Evolutionary conservation across 768 basidiomycete species (phyloP).

Genomic region (Floccularia luteovirens): DNA sequence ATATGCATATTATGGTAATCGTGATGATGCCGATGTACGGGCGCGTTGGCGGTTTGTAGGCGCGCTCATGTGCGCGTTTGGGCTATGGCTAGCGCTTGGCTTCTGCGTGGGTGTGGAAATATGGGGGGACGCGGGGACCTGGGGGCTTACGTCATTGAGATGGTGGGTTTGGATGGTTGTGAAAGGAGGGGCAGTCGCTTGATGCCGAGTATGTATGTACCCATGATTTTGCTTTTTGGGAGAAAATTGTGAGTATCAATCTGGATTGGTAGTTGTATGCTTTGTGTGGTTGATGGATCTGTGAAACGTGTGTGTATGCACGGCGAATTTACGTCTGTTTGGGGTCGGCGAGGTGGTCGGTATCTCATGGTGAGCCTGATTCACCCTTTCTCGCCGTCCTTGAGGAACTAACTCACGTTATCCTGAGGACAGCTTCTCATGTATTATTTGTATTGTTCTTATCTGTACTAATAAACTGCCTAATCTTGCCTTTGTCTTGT

Average conservation of each 20-base stretch:
- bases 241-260: too few species aligned
- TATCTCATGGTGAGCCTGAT: too few species aligned
- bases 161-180: conserved; percentile 1
- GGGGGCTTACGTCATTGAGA: not conserved
- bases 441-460: too few species aligned
- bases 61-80: conserved; percentile 20
- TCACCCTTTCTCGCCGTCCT: too few species aligned
- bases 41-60: conserved; percentile 29
- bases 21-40: conserved; percentile 23
- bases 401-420: too few species aligned
- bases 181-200: conserved; percentile 1
- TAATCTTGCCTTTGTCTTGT: too few species aligned
- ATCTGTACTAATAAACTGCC: too few species aligned
- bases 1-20: conserved; percentile 29
- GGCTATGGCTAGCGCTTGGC: conserved; percentile 17
- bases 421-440: too few species aligned
- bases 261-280: not conserved
- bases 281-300: not conserved
- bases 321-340: too few species aligned
- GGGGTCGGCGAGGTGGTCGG: too few species aligned
- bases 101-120: conserved; percentile 19
- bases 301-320: not conserved
- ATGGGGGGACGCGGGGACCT: conserved; percentile 9
- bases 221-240: not conserved
- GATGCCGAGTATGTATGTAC: not conserved